Conservation (phyloP, 1,284 basidiomycete species). For the Lentinula novae-zelandiae region DNA sequence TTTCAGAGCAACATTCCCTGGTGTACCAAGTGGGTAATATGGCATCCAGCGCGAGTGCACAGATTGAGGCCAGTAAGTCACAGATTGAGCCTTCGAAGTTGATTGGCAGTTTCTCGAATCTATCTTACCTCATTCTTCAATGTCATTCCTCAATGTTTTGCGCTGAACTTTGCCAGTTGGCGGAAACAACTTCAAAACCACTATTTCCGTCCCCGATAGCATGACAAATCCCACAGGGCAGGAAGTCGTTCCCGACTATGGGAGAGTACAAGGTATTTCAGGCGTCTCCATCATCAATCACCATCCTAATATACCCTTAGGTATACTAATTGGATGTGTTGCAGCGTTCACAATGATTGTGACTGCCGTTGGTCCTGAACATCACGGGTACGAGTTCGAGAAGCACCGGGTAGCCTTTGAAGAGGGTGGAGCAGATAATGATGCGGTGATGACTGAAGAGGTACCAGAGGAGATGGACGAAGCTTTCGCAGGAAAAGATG, state of each 20-base stretch:
- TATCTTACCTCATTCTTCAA: too few species aligned
- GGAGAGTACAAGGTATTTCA: conserved; percentile 44
- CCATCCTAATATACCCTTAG: neutral
- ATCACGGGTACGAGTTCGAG: conserved; percentile 83
- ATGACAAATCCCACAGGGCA: conserved; percentile 18
- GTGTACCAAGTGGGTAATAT: conserved; percentile 90
- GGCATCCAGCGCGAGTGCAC: conserved; percentile 84
- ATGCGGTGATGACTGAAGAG: conserved; percentile 20
- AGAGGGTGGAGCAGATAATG: conserved; percentile 59
- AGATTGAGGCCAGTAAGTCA: conserved; percentile 82
- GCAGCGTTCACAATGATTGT: conserved; percentile 65
- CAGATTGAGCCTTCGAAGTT: neutral
- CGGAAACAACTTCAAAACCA: conserved; percentile 54
- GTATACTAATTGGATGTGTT: conserved; percentile 54
- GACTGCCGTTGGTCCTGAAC: conserved; percentile 73
- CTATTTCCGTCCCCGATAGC: conserved; percentile 42
- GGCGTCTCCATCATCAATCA: too few species aligned
- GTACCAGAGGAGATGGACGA: neutral
- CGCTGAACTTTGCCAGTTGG: conserved; percentile 39
- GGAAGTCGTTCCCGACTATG: conserved; percentile 71
- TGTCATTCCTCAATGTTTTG: conserved; percentile 1
- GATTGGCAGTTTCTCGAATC: too few species aligned
- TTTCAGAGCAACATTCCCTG: conserved; percentile 93
- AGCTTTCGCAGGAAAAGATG: too few species aligned
- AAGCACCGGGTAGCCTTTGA: conserved; percentile 77